Evolutionary conservation across 2,329 filamentous ascomycete genomes (phyloP).

Genomic region (Microdochium nivale): DNA sequence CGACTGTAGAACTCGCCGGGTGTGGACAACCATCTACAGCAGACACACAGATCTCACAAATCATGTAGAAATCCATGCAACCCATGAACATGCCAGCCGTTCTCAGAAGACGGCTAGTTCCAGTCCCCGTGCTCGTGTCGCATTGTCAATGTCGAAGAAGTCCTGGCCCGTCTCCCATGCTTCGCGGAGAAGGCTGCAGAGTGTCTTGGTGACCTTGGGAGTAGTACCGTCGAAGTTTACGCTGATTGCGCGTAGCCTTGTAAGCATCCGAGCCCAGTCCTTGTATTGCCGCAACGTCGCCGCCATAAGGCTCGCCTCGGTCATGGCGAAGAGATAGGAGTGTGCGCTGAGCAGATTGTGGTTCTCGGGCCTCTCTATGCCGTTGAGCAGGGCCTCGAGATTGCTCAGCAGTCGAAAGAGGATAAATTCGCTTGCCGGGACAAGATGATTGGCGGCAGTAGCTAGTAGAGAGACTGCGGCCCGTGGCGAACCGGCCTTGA

Average conservation of each 20-base stretch:
- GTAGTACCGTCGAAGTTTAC: not conserved
- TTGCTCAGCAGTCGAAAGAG: not conserved
- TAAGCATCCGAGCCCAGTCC: not conserved
- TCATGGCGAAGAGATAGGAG: not conserved
- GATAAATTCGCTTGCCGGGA: not conserved
- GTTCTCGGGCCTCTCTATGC: not conserved
- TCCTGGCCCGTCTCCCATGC: not conserved
- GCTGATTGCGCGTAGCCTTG: not conserved
- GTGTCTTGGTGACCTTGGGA: not conserved
- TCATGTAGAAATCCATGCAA: too few species aligned
- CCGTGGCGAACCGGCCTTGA: too few species aligned
- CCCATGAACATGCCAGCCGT: too few species aligned
- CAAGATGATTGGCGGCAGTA: not conserved
- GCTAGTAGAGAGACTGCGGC: not conserved
- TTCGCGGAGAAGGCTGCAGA: not conserved
- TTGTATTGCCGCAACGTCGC: not conserved
- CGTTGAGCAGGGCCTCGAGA: not conserved
- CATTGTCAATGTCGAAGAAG: slow-evolving; percentile 1
- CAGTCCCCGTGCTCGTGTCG: not conserved
- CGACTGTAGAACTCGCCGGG: too few species aligned
- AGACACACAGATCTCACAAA: too few species aligned
- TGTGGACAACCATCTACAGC: too few species aligned
- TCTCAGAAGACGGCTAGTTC: slow-evolving; percentile 1
- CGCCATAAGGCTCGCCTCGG: not conserved
- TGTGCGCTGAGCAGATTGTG: not conserved